Evolutionary conservation across 805 yeast genomes (phyloP).

Genomic region (Schizosaccharomyces osmophilus): DNA sequence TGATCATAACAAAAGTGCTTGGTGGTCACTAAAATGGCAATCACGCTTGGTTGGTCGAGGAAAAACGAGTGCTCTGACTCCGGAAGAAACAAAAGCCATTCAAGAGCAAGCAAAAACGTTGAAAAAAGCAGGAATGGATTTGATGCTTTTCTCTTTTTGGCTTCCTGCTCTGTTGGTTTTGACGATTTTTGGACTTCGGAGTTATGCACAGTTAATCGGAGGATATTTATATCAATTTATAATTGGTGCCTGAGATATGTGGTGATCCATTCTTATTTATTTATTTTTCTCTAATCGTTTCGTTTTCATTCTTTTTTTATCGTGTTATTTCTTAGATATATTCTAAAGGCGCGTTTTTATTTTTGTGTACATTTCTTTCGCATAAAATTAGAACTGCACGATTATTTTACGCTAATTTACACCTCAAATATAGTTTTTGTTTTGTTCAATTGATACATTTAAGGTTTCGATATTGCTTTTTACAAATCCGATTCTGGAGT

Average conservation of each 20-base stretch:
- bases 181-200: background rate
- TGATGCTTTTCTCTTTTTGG: background rate
- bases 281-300: background rate
- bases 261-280: background rate
- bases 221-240: background rate
- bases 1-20: background rate
- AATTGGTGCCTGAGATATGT: background rate
- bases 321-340: too few species aligned
- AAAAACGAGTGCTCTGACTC: background rate
- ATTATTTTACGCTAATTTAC: too few species aligned
- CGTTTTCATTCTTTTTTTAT: background rate
- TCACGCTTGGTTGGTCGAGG: conserved; percentile 1
- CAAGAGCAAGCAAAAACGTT: background rate
- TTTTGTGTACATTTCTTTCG: too few species aligned
- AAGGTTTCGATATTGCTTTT: too few species aligned
- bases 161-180: background rate
- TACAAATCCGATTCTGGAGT: too few species aligned
- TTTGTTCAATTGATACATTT: too few species aligned
- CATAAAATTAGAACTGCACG: too few species aligned
- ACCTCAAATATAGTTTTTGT: too few species aligned
- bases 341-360: too few species aligned
- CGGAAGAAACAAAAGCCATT: background rate
- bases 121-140: background rate
- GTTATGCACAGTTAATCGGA: background rate
- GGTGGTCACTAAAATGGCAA: background rate